Evolutionary conservation across 1,284 basidiomycete genomes (phyloP).

Genomic region (Sanghuangporus sanghuang): DNA sequence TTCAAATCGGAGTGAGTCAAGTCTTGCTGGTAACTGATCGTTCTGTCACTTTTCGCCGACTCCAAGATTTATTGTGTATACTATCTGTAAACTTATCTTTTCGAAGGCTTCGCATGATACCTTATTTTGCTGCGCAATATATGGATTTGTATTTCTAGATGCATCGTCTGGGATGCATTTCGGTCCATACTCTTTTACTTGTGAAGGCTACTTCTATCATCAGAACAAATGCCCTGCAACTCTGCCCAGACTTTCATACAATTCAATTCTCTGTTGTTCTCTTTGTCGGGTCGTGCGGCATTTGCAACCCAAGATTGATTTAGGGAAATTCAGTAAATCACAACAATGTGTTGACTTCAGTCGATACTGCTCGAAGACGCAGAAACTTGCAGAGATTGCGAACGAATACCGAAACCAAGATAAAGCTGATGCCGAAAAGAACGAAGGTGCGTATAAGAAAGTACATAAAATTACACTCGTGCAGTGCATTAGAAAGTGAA

Average conservation of each 20-base stretch:
- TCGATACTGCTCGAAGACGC: too few relatives aligned
- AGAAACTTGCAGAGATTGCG: too few relatives aligned
- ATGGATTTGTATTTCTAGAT: background rate
- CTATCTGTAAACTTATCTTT: background rate
- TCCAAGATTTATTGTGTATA: background rate
- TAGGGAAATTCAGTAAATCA: too few relatives aligned
- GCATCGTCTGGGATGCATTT: background rate
- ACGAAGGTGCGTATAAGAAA: background rate
- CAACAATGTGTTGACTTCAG: too few relatives aligned
- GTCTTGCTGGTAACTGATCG: slow-evolving; percentile 28
- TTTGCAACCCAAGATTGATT: too few relatives aligned
- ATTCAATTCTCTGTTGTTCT: too few relatives aligned
- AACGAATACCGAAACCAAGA: background rate
- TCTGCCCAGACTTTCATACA: too few relatives aligned
- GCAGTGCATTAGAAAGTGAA: slow-evolving; percentile 13
- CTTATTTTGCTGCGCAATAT: background rate
- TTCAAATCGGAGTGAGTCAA: slow-evolving; percentile 45
- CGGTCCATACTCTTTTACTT: background rate
- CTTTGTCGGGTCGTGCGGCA: too few relatives aligned
- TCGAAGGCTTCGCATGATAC: background rate
- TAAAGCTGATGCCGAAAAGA: background rate
- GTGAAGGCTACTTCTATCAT: too few relatives aligned
- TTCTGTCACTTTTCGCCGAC: background rate
- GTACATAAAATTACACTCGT: too few relatives aligned
- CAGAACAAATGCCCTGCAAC: too few relatives aligned